Base-by-base conservation (phyloP, 352 stramenopile genomes). In the Phytophthora pini region DNA sequence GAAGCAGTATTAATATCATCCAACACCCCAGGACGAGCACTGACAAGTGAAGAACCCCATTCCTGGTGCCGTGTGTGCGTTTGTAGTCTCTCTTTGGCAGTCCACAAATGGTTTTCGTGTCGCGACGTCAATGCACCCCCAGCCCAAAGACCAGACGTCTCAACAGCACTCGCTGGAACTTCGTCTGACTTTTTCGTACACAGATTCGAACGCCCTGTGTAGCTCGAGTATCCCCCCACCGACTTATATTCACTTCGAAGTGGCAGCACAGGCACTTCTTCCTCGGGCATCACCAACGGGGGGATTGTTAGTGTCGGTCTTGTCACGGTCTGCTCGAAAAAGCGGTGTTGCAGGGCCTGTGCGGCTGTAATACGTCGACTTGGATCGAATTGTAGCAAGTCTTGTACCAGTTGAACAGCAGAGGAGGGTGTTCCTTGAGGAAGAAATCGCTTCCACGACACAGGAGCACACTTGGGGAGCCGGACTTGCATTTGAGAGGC, bases 291-390 rank as follows among this genome's bases (percentile, higher is more conserved):
- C 43, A 56, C 52, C 56, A 62, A 66, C 53, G 43, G 27, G 24
- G 32, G 54, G 5, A 47, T 63, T 11, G 76, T 74, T 15, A 78
- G 46, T 56, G 72, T 67, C 4, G 86, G 69, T n/a, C 86, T 72
- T 7, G 76, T 46, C 48, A 90, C 70, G 15, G 76, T 54, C 53
- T 89, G 80, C 49, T 88, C 77, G 44, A 98, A 98, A 73, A 95
- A 98, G n/a, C 90, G 84, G 67, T 98, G 92, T 76, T 98, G 92
- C 54, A 98, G 75, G n/a, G 86, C 83, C 67, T 98, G 91, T 0
- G 79, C 64, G 2, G 95, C 93, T 32, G 90, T 98, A 15, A 95
- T 76, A 4, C 96, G 76, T 38, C 84, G 66, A 53, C 91, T 88
- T 31, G 96, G 95, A 62, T 98, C 92, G 68, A 93, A 98, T 47